These are phyloP conservation scores for Rutstroemia sp. DNA, from an alignment of 2,329 filamentous ascomycete species.

Conservation along the genomic window DNA sequence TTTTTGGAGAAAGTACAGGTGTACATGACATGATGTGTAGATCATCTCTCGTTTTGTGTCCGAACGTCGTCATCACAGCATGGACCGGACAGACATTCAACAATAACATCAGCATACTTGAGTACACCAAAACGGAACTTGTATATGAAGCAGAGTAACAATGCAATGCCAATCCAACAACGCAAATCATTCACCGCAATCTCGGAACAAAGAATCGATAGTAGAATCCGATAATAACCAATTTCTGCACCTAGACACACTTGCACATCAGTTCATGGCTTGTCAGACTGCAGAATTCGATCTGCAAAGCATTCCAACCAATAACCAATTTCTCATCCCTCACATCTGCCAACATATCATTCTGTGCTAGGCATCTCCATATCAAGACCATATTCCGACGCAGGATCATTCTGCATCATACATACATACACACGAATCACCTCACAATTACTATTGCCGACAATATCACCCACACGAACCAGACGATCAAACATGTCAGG, in stretches of 20 bases:
- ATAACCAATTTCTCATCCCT: not conserved
- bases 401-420: not conserved
- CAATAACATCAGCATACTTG: no score
- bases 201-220: no score
- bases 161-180: no score
- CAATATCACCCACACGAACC: not conserved
- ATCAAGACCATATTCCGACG: not conserved
- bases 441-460: not conserved
- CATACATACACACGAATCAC: not conserved
- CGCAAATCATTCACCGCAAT: no score
- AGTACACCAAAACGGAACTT: no score
- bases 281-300: not conserved
- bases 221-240: no score
- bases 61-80: not conserved
- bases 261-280: not conserved
- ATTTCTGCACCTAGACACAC: no score
- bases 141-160: no score
- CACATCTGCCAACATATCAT: not conserved
- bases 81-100: not conserved
- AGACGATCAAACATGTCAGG: conserved; percentile 43
- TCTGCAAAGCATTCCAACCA: not conserved
- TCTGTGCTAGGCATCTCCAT: no score
- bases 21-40: no score
- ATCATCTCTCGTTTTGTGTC: not conserved
- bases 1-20: no score